Evolutionary conservation across 1,284 basidiomycete species (phyloP).

Genomic region (Cutaneotrichosporon dermatis): DNA sequence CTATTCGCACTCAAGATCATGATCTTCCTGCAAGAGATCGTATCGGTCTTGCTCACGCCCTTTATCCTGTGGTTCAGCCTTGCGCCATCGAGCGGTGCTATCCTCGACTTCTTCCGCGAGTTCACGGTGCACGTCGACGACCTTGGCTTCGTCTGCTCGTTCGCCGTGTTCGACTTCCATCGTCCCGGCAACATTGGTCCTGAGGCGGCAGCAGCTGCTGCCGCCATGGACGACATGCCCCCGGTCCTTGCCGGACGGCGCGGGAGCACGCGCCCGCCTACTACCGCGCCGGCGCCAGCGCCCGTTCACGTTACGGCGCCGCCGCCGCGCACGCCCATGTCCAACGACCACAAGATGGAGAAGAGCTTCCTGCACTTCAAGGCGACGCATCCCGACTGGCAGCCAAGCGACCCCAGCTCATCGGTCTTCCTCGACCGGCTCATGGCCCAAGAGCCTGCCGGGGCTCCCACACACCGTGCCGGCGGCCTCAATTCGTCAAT

Average conservation of each 20-base stretch:
- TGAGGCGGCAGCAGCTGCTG: slow-evolving; percentile 20
- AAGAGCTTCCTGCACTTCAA: slow-evolving; percentile 96
- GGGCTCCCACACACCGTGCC: neutral
- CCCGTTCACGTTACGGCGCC: neutral
- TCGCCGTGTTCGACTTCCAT: slow-evolving; percentile 96
- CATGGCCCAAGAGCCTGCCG: slow-evolving; percentile 53
- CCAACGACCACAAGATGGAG: slow-evolving; percentile 93
- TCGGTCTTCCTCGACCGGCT: slow-evolving; percentile 80
- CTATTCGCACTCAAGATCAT: slow-evolving; percentile 83
- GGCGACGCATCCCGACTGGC: slow-evolving; percentile 91
- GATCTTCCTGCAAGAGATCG: slow-evolving; percentile 80
- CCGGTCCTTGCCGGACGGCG: neutral
- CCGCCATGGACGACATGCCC: neutral
- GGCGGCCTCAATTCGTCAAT: slow-evolving; percentile 5
- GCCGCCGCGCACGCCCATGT: neutral
- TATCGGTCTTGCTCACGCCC: slow-evolving; percentile 88
- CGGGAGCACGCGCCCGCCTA: neutral
- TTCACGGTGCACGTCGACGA: slow-evolving; percentile 96
- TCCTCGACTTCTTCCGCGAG: slow-evolving; percentile 94
- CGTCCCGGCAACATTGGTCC: slow-evolving; percentile 82
- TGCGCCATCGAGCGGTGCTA: slow-evolving; percentile 76
- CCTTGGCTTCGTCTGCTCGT: slow-evolving; percentile 92
- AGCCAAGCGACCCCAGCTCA: slow-evolving; percentile 75
- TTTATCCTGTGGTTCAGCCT: slow-evolving; percentile 90
- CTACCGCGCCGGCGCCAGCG: neutral